A percentile compares a stretch with the other conserved stretches of the same genome.
Conservation (phyloP, 768 basidiomycete species). For the Panellus pusillus region DNA sequence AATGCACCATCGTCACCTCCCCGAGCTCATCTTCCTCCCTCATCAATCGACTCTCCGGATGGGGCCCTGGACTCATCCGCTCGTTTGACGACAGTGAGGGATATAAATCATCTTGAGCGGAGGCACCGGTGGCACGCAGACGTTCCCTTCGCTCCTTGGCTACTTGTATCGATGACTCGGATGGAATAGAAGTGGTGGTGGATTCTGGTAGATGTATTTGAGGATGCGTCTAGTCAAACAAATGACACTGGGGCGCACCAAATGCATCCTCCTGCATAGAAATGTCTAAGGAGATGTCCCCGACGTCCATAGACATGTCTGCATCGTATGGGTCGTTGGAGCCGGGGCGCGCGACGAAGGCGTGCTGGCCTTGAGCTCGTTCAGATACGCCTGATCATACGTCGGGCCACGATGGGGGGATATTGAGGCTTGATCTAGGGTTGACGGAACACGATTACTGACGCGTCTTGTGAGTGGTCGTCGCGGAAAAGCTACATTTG, state of each 20-base stretch:
- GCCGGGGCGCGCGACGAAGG: constrained; percentile 50
- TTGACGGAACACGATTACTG: constrained; percentile 35
- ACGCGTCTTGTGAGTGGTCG: constrained; percentile 1
- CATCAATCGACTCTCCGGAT: constrained; percentile 80
- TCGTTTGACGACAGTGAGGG: constrained; percentile 64
- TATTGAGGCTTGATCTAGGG: constrained; percentile 58
- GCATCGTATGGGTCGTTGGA: constrained; percentile 46
- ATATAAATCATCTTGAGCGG: constrained; percentile 72
- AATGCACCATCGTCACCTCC: constrained; percentile 78
- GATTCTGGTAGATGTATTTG: constrained; percentile 23
- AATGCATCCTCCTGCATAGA: constrained; percentile 32
- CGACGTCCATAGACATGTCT: constrained; percentile 51
- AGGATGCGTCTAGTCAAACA: background rate
- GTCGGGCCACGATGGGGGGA: constrained; percentile 53
- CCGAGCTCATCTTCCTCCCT: constrained; percentile 88
- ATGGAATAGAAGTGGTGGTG: constrained; percentile 57
- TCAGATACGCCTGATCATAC: constrained; percentile 73
- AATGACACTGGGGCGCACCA: constrained; percentile 27
- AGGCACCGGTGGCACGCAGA: constrained; percentile 47
- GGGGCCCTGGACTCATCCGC: constrained; percentile 67
- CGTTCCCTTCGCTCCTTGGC: constrained; percentile 79
- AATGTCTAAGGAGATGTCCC: constrained; percentile 43
- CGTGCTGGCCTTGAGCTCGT: constrained; percentile 78
- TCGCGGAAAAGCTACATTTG: background rate
- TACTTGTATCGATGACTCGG: constrained; percentile 66